Conservation (phyloP, 306 rosid genomes). For the Cyclanthera cordifolia region DNA sequence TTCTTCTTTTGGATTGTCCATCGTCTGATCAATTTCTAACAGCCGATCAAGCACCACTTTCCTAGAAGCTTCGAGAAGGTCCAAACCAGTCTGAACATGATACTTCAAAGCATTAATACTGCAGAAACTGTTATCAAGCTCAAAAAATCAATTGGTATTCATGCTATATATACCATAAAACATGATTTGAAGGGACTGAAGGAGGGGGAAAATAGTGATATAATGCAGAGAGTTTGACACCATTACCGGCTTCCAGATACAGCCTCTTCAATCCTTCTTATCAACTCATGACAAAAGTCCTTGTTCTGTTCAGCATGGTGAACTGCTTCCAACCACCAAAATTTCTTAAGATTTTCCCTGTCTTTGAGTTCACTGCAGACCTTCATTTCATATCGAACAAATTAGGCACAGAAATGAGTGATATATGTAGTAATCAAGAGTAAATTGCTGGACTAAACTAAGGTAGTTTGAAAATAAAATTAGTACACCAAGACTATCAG, state of each 20-base stretch:
- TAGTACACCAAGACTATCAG: background rate
- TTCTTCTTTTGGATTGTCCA: conserved; percentile 75
- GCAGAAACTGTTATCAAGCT: conserved; percentile 51
- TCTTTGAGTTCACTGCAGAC: conserved; percentile 37
- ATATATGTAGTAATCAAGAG: background rate
- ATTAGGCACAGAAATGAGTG: background rate
- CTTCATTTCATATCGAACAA: conserved; percentile 26
- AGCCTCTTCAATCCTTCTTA: conserved; percentile 83
- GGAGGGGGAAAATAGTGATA: conserved; percentile 3
- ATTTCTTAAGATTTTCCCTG: conserved; percentile 26
- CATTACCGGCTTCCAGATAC: conserved; percentile 62
- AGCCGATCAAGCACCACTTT: conserved; percentile 61
- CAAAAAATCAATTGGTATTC: conserved; percentile 14
- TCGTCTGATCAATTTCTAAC: conserved; percentile 61
- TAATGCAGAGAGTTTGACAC: background rate
- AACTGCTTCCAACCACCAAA: conserved; percentile 94
- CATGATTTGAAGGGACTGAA: conserved; percentile 6
- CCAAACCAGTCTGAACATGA: conserved; percentile 83
- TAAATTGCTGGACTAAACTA: background rate
- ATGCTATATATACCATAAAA: conserved; percentile 3
- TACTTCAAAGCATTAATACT: conserved; percentile 57
- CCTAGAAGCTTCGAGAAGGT: conserved; percentile 71
- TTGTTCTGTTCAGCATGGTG: conserved; percentile 61
- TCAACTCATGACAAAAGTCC: conserved; percentile 55
- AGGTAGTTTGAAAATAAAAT: background rate